Conservation (phyloP, 2,329 filamentous ascomycete species). For the Neophaeococcomyces aloes region DNA sequence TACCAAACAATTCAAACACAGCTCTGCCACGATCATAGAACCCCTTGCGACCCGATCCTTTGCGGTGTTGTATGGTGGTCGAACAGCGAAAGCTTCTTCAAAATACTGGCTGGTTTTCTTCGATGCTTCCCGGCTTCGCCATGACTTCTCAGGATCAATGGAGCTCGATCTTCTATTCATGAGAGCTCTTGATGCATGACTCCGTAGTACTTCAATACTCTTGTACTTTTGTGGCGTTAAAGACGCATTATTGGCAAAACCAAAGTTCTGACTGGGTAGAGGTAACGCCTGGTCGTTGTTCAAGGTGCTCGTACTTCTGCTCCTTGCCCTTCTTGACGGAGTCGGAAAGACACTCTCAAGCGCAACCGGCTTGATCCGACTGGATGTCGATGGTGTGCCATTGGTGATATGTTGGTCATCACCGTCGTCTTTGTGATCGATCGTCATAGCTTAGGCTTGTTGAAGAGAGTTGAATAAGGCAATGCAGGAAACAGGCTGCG, state of each 20-base stretch:
- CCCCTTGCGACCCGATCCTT: slow-evolving; percentile 43
- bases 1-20: slow-evolving; percentile 56
- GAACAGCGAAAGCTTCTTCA: slow-evolving; percentile 29
- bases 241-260: slow-evolving; percentile 3
- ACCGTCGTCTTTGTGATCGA: background rate
- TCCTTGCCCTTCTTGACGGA: slow-evolving; percentile 11
- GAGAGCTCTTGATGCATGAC: slow-evolving; percentile 10
- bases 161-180: slow-evolving; percentile 1
- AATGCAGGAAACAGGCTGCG: too few species aligned
- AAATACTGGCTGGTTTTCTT: slow-evolving; percentile 32
- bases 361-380: slow-evolving; percentile 6
- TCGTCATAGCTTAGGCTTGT: background rate
- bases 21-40: slow-evolving; percentile 51
- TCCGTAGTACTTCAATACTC: slow-evolving; percentile 1
- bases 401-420: background rate
- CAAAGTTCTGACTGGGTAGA: slow-evolving; percentile 11
- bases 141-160: slow-evolving; percentile 13
- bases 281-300: slow-evolving; percentile 14
- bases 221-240: slow-evolving; percentile 7
- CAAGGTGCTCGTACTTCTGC: slow-evolving; percentile 6
- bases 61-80: slow-evolving; percentile 28
- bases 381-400: slow-evolving; percentile 8
- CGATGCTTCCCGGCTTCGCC: slow-evolving; percentile 20
- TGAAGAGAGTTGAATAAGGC: too few species aligned
- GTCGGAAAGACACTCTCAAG: slow-evolving; percentile 21